Base-by-base conservation (phyloP, 176 grass and related monocot genomes). In the Cenchrus fungigraminus region DNA sequence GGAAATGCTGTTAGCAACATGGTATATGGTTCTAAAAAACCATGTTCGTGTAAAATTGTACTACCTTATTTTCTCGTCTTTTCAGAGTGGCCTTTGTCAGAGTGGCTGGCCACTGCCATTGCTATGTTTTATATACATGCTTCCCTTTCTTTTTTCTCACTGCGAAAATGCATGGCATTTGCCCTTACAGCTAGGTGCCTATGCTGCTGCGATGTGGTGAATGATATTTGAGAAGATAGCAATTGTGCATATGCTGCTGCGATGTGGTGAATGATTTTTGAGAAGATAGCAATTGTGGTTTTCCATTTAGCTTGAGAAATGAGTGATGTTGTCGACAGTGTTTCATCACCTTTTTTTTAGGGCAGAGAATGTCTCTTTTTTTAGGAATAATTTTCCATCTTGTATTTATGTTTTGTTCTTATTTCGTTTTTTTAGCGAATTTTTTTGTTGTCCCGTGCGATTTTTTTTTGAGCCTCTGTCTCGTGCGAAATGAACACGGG, bases 1-100 rank as follows among this genome's bases (percentile, higher is more conserved):
- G 79, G 73, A 22, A 20, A 51, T 65, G 66, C 49, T 73, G 58
- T 43, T 90, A 86, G 49, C 68, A 59, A 65, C 79, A 29, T 76
- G 77, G 12, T 72, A 86, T 72, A 82, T 86, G 80, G 83, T 80
- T 80, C 57, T 90, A 62, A 58, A 87, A 85, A 90, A 83, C 73
- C 83, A 83, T 79, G 74, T 87, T 68, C 81, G 32, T 83, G 82
- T 76, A 80, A 40, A 40, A 79, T 47, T 80, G 83, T 69, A 62
- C n/a, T 79, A 12, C 31, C 0, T 82, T 49, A 20, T 65, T 64
- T 61, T 12, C 65, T 75, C 3, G 12, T 20, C 28, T 57, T 71
- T 72, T 63, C 34, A 32, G 57, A 83, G 73, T 78, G 50, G 20
- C 19, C 8, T 60, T 60, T 60, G 56, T 72, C 51, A 49, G 12